Conservation (phyloP, 1,139 yeast genomes). For the Geotrichum australiense region DNA sequence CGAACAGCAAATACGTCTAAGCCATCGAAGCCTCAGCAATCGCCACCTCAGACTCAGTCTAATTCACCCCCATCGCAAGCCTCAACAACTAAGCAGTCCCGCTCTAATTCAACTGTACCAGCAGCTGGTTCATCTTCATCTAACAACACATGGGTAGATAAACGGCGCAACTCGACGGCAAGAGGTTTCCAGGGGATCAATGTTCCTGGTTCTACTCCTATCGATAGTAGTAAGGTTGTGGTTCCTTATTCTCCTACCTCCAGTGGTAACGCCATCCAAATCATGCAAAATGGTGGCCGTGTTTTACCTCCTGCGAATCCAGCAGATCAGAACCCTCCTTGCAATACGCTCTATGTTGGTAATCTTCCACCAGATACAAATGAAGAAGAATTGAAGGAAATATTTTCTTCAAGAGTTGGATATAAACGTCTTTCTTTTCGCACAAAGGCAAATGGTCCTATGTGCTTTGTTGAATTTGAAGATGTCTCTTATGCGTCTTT, state of each 20-base stretch:
- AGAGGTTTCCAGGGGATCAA: constrained; percentile 16
- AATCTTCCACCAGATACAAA: constrained; percentile 96
- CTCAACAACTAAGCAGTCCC: constrained; percentile 4
- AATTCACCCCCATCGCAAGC: constrained; percentile 7
- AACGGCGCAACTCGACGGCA: constrained; percentile 15
- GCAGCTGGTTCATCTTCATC: constrained; percentile 3
- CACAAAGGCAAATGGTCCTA: constrained; percentile 66
- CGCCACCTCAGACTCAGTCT: constrained; percentile 2
- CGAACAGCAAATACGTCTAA: neutral
- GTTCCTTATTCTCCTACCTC: constrained; percentile 30
- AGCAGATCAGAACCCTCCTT: constrained; percentile 98
- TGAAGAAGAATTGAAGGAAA: constrained; percentile 80
- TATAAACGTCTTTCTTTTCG: constrained; percentile 88
- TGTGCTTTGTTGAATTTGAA: constrained; percentile 98
- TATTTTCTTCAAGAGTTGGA: constrained; percentile 86
- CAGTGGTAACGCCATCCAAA: constrained; percentile 30
- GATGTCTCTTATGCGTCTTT: constrained; percentile 90
- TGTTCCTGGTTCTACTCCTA: constrained; percentile 10
- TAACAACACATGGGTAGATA: constrained; percentile 16
- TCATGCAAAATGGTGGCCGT: constrained; percentile 35
- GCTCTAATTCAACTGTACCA: constrained; percentile 4
- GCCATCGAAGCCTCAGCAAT: constrained; percentile 11
- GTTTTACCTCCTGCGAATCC: constrained; percentile 97
- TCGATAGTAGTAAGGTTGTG: constrained; percentile 18
- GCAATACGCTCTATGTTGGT: constrained; percentile 94